Evolutionary conservation across 352 stramenopile genomes (phyloP), one percentile per base, ranked within the genome.

Genomic region (Phytophthora vignae): DNA sequence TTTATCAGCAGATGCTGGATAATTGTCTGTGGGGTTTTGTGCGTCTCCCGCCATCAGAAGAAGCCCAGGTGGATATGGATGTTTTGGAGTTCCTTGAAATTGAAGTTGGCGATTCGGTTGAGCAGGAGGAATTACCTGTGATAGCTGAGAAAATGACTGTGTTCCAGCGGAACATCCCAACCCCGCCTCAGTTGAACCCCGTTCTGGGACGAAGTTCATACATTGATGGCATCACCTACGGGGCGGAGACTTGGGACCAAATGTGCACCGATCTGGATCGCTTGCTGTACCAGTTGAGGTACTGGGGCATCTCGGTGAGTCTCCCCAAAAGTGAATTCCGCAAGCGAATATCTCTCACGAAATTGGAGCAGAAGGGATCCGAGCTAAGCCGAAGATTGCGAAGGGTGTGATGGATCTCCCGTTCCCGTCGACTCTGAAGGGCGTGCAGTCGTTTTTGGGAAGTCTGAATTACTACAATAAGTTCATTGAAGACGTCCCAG

Each of bases 161-260:
- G 3, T 48, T 48, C 40, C 40, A 15, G 17, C 40, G 40, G 40
- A 48, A 48, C 11, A 48, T 19, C 40, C 40, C 40, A 19, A 14
- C 40, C n/a, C 40, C 14, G 7, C 40, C 40, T 48, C 40, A 21
- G 40, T 19, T 48, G 40, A 48, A 48, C 40, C 40, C 40, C 19
- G 40, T 48, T 48, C 40, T 48, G 14, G 40, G 15, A 19, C 40
- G 40, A 19, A 48, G 40, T 19, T 64, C 57, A 0, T 64, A 64
- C 19, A 64, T 64, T n/a, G 40, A 64, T 14, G 25, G 55, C 17
- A 55, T 64, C 12, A 40, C 57, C 5, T 27, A 64, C 22, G 57
- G 25, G 22, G 15, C 22, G 4, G 15, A 22, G 0, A 55, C 55
- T 5, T 64, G 38, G 57, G 57, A 55, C 7, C 40, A 63, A n/a